Base-by-base conservation (phyloP, 2,329 filamentous ascomycete genomes). In the Ascochyta koolunga region DNA sequence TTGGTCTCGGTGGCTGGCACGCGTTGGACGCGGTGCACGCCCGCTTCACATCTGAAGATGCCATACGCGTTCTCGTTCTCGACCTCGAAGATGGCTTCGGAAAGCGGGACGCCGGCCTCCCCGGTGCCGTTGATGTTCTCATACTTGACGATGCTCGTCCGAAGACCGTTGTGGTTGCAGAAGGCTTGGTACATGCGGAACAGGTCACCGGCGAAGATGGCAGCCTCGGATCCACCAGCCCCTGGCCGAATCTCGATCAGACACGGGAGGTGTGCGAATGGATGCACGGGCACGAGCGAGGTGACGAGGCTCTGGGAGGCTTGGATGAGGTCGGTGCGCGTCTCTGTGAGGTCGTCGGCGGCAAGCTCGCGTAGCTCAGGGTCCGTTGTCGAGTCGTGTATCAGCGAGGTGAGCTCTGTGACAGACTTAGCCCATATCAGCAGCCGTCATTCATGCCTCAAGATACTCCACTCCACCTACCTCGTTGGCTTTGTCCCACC, bases 1-100 rank as follows among this genome's bases (percentile, higher is more conserved):
- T 91, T 93, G 62, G 82, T 90, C 74, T 99, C 95, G 0, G 95
- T 99, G 10, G 88, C 88, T 1, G 95, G 95, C 3, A 99, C 88
- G 22, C 95, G 87, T 79, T 99, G 95, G 0, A 99, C 95, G 24
- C 95, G 86, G 73, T 99, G 95, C 62, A 99, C 95, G 27, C 95
- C 95, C 3, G 93, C 91, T 76, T 99, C 95, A 65, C 88, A 88
- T 56, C 93, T 85, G 66, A 99, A 85, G 1, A 86, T 70, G 56
- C 89, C 90, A 75, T 96, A 99, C 19, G 92, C 88, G 25, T 91
- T 91, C 1, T 85, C 78, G 43, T 86, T 83, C 54, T 88, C 85
- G 31, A 99, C 81, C 73, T 97, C 92, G 22, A 99, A 82, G 21
- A 99, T 86, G 7, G 91, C 95, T 78, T 98, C 95, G 50, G 89